A percentile compares a stretch with the other conserved stretches of the same genome.
These are phyloP conservation scores for Leishmania braziliensis DNA, from an alignment of 208 protist genomes.

Conservation along the genomic window DNA sequence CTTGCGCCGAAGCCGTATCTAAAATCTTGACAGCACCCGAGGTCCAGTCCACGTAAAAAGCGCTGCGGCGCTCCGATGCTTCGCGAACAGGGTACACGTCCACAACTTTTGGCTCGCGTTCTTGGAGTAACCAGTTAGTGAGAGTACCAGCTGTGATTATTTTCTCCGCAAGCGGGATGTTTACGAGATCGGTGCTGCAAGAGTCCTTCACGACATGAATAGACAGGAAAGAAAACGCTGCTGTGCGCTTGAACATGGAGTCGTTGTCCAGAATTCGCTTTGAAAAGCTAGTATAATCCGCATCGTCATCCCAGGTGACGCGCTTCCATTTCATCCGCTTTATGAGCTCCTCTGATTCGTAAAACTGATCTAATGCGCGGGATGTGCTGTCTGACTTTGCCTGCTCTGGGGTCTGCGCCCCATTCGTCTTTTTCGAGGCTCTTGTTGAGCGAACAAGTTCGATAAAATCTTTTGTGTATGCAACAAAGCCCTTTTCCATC, in stretches of 20 bases:
- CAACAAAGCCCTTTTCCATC: conserved; percentile 83
- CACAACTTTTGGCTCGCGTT: conserved; percentile 66
- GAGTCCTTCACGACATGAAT: conserved; percentile 87
- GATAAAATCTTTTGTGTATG: conserved; percentile 58
- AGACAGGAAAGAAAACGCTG: conserved; percentile 91
- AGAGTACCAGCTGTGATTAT: conserved; percentile 63
- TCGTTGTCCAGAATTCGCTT: conserved; percentile 86
- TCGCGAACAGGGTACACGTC: conserved; percentile 46
- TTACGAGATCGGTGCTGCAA: conserved; percentile 43
- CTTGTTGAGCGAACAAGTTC: conserved; percentile 40
- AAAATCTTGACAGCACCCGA: conserved; percentile 84
- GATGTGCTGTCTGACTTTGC: conserved; percentile 12
- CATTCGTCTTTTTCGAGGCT: conserved; percentile 8
- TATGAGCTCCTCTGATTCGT: conserved; percentile 89
- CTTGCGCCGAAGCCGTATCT: conserved; percentile 86
- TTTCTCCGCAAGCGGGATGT: conserved; percentile 42
- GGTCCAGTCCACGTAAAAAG: conserved; percentile 89
- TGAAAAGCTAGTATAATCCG: conserved; percentile 88
- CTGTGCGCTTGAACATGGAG: conserved; percentile 72
- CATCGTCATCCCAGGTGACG: conserved; percentile 91
- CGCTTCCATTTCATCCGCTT: conserved; percentile 94
- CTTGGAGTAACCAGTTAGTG: conserved; percentile 78
- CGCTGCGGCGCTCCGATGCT: conserved; percentile 31
- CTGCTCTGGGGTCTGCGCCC: conserved; percentile 2
- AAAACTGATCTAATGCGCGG: conserved; percentile 79